Conservation (phyloP, 23 red algal species). For the Rhodosorus marinus region DNA sequence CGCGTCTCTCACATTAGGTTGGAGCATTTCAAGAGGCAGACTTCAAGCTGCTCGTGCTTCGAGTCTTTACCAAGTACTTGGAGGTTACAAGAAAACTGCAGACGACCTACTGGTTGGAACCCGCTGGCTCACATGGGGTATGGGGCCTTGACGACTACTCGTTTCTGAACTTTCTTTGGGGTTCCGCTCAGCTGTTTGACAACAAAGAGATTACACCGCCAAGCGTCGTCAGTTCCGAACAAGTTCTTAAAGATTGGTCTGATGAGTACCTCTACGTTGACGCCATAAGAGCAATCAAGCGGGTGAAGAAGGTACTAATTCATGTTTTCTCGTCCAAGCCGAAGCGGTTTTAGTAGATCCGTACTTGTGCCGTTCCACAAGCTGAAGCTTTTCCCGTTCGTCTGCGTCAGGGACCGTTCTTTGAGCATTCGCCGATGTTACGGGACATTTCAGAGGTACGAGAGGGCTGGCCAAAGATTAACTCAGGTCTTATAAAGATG, state of each 20-base stretch:
- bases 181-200: conserved; percentile 59
- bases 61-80: conserved; percentile 59
- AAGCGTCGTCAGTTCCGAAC: conserved; percentile 19
- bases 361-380: too few species aligned
- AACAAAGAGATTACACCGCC: conserved; percentile 20
- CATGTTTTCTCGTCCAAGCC: too few species aligned
- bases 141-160: conserved; percentile 97
- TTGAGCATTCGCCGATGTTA: conserved; percentile 78
- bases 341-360: too few species aligned
- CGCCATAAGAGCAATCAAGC: conserved; percentile 64
- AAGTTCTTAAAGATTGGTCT: conserved; percentile 8
- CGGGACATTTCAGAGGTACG: conserved; percentile 56
- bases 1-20: not conserved
- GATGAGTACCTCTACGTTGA: conserved; percentile 90
- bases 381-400: too few species aligned
- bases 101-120: conserved; percentile 64
- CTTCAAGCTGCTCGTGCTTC: conserved; percentile 30
- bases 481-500: conserved; percentile 83
- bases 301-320: conserved; percentile 73
- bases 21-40: conserved; percentile 15
- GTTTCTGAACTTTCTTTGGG: conserved; percentile 83
- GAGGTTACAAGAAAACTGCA: conserved; percentile 60
- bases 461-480: conserved; percentile 73
- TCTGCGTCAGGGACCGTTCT: conserved; percentile 78
- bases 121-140: conserved; percentile 89